Percentiles rank a stretch among this genome's conserved stretches.
phyloP scores from a whole-genome alignment of 2,329 filamentous ascomycete genomes.

The Lomentospora prolificans region DNA sequence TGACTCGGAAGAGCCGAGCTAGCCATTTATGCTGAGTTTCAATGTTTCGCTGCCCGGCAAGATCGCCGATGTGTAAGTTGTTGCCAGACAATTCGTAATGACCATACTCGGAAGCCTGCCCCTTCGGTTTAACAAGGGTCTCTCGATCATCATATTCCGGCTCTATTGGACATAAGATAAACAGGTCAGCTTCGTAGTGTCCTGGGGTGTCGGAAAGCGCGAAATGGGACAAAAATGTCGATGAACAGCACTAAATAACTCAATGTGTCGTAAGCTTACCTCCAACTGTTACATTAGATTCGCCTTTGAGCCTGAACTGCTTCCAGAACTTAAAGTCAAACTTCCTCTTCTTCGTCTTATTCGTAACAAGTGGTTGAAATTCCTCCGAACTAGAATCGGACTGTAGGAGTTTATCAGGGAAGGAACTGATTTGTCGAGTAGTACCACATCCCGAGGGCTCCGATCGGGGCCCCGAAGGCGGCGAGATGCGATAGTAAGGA shows the following conservation, averaged over 20 bases:
- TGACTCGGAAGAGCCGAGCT: conserved; percentile 78
- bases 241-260: no score
- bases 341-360: conserved; percentile 34
- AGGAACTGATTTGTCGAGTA: neutral
- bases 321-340: conserved; percentile 50
- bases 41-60: conserved; percentile 37
- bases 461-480: neutral
- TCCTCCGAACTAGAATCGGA: neutral
- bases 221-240: no score
- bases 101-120: neutral
- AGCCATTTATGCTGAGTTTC: conserved; percentile 77
- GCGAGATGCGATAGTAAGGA: neutral
- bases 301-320: conserved; percentile 32
- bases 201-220: no score
- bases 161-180: neutral
- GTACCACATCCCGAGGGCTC: neutral
- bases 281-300: conserved; percentile 36
- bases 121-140: neutral
- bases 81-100: neutral
- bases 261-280: neutral
- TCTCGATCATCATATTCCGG: neutral
- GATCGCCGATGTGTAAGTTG: neutral
- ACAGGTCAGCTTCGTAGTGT: no score
- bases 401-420: neutral
- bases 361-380: neutral